Conservation (phyloP, 2,329 filamentous ascomycete species). For the Stenocarpella maydis region DNA sequence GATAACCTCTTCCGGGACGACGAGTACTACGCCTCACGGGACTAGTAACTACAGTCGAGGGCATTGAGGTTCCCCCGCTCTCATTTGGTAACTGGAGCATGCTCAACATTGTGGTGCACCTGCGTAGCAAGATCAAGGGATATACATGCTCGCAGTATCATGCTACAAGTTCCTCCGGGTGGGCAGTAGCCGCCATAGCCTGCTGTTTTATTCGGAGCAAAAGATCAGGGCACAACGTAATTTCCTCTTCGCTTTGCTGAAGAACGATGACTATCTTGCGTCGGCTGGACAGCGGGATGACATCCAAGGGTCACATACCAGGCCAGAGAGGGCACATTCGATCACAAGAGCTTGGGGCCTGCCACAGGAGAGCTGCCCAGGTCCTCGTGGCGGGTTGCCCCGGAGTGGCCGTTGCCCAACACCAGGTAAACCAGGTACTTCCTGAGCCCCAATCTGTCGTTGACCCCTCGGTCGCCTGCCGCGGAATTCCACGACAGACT, state of each 20-base stretch:
- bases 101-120: slow-evolving; percentile 69
- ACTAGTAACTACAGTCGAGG: too few species aligned
- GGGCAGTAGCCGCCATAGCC: slow-evolving; percentile 70
- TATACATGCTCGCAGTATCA: slow-evolving; percentile 65
- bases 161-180: slow-evolving; percentile 71
- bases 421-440: slow-evolving; percentile 68
- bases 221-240: slow-evolving; percentile 69
- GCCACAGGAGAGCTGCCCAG: slow-evolving; percentile 55
- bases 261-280: slow-evolving; percentile 66
- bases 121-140: slow-evolving; percentile 72
- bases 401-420: slow-evolving; percentile 69
- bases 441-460: slow-evolving; percentile 52
- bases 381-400: slow-evolving; percentile 61
- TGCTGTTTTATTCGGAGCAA: slow-evolving; percentile 72
- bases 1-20: slow-evolving; percentile 49
- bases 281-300: slow-evolving; percentile 64
- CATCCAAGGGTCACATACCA: slow-evolving; percentile 64
- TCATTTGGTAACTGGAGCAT: slow-evolving; percentile 74
- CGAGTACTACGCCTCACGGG: too few species aligned
- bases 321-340: slow-evolving; percentile 68
- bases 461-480: slow-evolving; percentile 44
- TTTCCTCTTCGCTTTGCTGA: slow-evolving; percentile 74
- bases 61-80: slow-evolving; percentile 69
- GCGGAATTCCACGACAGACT: not conserved
- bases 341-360: slow-evolving; percentile 66